Base-by-base conservation (phyloP, 2,329 filamentous ascomycete species). In the Fusarium keratoplasticum region DNA sequence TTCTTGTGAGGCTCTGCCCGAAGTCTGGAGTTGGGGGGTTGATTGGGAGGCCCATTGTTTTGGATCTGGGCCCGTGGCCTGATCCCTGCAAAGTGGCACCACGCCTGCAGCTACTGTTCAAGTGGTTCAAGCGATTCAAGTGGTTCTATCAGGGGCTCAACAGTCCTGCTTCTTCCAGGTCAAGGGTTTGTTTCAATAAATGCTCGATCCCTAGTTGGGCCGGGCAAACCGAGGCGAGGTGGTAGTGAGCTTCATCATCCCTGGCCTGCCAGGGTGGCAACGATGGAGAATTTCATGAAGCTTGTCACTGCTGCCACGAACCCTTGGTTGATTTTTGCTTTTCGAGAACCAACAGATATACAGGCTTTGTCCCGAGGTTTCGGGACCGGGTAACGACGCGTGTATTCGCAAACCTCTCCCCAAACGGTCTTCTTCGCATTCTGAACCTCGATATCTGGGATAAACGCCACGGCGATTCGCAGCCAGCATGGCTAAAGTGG, bases 401-500 rank as follows among this genome's bases (percentile, higher is more conserved):
- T 50, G 25, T 50, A 50, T 29, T 50, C 44, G 44, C 10, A 50
- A 50, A 29, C 16, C 27, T 50, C 44, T 50, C 16, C 14, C 25
- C 16, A 50, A 50, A 25, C 25, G 25, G 44, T 11, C 44, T 16
- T 54, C 50, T 20, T 20, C 29, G 18, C 11, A 31, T 54, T 16
- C 27, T 14, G 29, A 33, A 54, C 25, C 18, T 36, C 9, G 9
- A 57, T 16, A 57, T 22, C 20, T 27, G 33, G 54, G 20, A n/a
- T 31, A 9, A 57, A 57, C 33, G n/a, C 38, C 29, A 35, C 14
- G 16, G 18, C n/a, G 10, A 60, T 20, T 29, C n/a, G 9, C 54
- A 13, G 29, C 52, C 65, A 66, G 0, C 5, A 76, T 76, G 73
- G 40, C 58, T 57, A 54, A 16, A 1, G 47, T 74, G 35, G 71